phyloP scores from a whole-genome alignment of 116 monocot genomes.

The Papilionanthe hybrid region DNA sequence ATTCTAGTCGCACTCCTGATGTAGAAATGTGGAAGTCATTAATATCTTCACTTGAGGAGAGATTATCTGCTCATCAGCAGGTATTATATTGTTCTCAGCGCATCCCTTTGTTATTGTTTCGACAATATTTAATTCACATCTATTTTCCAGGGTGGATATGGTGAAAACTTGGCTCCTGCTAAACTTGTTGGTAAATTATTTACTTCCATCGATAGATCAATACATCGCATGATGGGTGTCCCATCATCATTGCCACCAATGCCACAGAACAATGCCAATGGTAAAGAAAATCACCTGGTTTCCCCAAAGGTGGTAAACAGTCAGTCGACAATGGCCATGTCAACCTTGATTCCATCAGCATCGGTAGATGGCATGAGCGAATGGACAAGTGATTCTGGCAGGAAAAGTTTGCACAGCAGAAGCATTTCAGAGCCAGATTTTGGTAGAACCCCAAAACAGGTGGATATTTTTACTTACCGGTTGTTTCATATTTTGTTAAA shows the following conservation, averaged over 20 bases:
- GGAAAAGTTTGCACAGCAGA: slow-evolving; percentile 44
- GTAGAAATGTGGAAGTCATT: slow-evolving; percentile 66
- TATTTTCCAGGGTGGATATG: slow-evolving; percentile 63
- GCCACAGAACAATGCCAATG: slow-evolving; percentile 26
- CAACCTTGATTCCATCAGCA: slow-evolving; percentile 60
- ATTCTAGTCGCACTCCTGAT: slow-evolving; percentile 60
- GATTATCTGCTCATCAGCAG: slow-evolving; percentile 69
- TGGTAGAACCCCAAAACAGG: slow-evolving; percentile 57
- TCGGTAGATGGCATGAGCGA: slow-evolving; percentile 58
- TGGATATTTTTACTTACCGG: background rate
- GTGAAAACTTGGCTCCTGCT: slow-evolving; percentile 57
- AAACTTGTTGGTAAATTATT: slow-evolving; percentile 88
- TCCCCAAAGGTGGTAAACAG: slow-evolving; percentile 50
- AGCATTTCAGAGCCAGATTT: slow-evolving; percentile 92
- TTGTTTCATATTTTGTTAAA: background rate
- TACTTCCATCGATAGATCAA: slow-evolving; percentile 71
- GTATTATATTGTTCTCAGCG: slow-evolving; percentile 20
- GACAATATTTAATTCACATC: background rate
- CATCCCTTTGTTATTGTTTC: background rate
- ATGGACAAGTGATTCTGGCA: slow-evolving; percentile 39
- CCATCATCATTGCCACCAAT: slow-evolving; percentile 53
- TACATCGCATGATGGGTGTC: slow-evolving; percentile 70
- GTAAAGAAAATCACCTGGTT: slow-evolving; percentile 19
- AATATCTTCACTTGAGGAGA: slow-evolving; percentile 76
- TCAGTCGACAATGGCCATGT: slow-evolving; percentile 66